Evolutionary conservation across 1,139 yeast species (phyloP), one percentile per base, ranked within the genome.

Genomic region (Yamadazyma diddensiae): DNA sequence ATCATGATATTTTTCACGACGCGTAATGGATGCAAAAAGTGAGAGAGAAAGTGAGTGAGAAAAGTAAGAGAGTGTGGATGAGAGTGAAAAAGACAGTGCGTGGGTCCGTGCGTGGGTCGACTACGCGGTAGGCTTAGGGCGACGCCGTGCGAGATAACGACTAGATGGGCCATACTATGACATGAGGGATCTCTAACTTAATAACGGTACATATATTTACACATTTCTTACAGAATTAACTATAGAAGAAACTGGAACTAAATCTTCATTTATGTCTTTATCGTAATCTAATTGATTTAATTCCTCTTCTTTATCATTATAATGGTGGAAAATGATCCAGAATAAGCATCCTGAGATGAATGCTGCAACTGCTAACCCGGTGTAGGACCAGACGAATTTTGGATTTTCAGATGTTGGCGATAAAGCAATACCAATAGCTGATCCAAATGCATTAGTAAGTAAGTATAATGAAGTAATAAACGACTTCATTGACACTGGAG

Each of bases 391-490:
- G 28, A 74, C 74, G 49, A 77, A 71, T 61, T 81, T 77, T 30
- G 90, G 90, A 56, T 82, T 77, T 37, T 59, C 70, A 13, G 85
- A 68, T 13, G 79, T 74, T 14, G 87, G 71, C 12, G 85, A 75
- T 39, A 82, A 62, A 6, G 87, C 86, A 57, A 79, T 79, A 52
- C 87, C 88, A 29, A 82, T 52, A 21, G 87, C 85, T 18, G 87
- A 69, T 47, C 90, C 90, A 39, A 75, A 43, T 11, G 86, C 86
- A 45, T 70, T 76, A 26, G 81, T 78, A 34, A 79, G 56, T 53
- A 79, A 63, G 59, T 73, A 79, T 30, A 79, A 48, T 7, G 83
- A 67, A 76, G 78, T 79, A 50, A 79, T 73, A 53, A 79, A 75
- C 8, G 83, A 73, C 55, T 78, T 78, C 85, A 78, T 79, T 35